Percentiles rank a stretch among this genome's conserved stretches.
Conservation (phyloP, 768 basidiomycete genomes). For the Clathrus columnatus region DNA sequence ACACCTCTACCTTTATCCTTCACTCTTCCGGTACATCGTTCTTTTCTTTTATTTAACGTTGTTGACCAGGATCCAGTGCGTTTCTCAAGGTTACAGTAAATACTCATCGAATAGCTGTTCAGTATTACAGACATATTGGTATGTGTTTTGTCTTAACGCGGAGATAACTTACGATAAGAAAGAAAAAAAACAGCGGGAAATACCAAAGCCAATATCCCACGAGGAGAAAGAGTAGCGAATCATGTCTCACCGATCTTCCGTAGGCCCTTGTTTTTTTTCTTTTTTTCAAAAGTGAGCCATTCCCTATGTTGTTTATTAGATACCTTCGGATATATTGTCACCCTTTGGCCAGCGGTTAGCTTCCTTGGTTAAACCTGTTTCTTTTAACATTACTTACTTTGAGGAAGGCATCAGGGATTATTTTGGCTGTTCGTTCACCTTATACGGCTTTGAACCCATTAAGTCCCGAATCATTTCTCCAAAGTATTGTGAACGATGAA, state of each 20-base stretch:
- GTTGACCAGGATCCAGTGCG: slow-evolving; percentile 11
- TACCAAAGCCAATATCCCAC: no score
- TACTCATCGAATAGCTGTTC: slow-evolving; percentile 2
- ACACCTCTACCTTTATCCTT: slow-evolving; percentile 16
- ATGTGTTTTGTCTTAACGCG: background rate
- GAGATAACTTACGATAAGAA: background rate
- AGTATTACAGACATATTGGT: background rate
- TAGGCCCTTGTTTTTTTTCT: background rate
- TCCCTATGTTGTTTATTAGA: background rate
- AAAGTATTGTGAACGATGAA: background rate
- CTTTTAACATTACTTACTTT: background rate
- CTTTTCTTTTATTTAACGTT: background rate
- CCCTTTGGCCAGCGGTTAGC: slow-evolving; percentile 3
- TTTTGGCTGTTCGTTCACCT: slow-evolving; percentile 12
- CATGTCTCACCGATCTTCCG: background rate
- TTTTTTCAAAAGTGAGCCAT: no score
- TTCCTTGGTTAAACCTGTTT: background rate
- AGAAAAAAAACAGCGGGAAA: background rate
- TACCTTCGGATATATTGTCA: background rate
- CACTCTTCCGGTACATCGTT: slow-evolving; percentile 20
- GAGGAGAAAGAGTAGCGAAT: background rate
- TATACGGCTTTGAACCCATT: background rate
- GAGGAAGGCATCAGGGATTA: background rate
- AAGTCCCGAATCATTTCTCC: slow-evolving; percentile 11
- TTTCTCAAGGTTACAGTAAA: slow-evolving; percentile 14